Conservation (phyloP, 306 rosid species). For the Pyrus betulifolia region DNA sequence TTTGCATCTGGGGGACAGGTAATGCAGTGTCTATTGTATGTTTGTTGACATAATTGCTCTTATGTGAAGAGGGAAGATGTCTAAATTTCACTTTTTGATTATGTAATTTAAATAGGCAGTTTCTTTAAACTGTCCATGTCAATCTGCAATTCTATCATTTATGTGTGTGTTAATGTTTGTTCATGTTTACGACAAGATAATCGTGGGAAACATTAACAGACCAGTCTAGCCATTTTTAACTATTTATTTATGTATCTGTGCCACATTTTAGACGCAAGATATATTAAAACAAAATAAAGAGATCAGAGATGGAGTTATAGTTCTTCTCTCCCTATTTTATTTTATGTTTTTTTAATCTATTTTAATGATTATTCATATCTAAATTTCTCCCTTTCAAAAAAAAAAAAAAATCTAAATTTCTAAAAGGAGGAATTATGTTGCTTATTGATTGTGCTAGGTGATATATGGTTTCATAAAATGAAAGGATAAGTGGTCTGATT, state of each 20-base stretch:
- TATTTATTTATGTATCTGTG: background rate
- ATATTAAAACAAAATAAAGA: background rate
- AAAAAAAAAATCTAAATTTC: background rate
- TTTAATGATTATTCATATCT: background rate
- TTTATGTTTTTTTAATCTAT: background rate
- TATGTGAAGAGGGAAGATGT: background rate
- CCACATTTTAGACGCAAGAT: background rate
- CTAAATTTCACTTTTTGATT: background rate
- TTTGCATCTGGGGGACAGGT: slow-evolving; percentile 99
- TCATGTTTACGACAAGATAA: background rate
- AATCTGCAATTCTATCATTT: background rate
- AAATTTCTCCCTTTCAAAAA: background rate
- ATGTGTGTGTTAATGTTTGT: background rate
- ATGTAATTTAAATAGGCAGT: background rate
- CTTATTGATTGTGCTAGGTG: background rate
- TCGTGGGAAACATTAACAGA: background rate
- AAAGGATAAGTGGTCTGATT: background rate
- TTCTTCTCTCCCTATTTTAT: background rate
- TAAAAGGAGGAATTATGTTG: background rate
- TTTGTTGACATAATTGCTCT: background rate
- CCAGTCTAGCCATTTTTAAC: background rate
- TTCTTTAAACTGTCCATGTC: background rate
- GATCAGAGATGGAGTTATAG: background rate
- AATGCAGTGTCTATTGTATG: slow-evolving; percentile 4
- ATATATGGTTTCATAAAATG: background rate